phyloP scores from a whole-genome alignment of 805 yeast genomes.

The Hanseniaspora occidentalis region DNA sequence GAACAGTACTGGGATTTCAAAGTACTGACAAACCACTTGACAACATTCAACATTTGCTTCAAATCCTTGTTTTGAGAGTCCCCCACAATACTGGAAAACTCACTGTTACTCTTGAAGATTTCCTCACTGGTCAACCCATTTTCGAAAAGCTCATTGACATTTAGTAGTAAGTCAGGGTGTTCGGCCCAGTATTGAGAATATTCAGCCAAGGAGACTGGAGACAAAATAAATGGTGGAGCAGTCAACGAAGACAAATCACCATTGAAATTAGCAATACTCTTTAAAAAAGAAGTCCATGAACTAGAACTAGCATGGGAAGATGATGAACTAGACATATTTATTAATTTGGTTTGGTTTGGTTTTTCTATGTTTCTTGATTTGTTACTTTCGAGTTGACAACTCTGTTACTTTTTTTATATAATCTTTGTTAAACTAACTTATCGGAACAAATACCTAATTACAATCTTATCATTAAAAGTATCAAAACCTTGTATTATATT shows the following conservation, averaged over 20 bases:
- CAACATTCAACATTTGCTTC: slow-evolving; percentile 50
- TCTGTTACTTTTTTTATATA: no score
- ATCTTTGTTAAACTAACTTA: no score
- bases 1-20: slow-evolving; percentile 89
- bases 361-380: no score
- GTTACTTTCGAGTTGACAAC: no score
- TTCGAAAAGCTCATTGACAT: no score
- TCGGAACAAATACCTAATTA: no score
- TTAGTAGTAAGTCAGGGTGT: slow-evolving; percentile 69
- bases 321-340: no score
- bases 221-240: slow-evolving; percentile 93
- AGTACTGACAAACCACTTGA: slow-evolving; percentile 85
- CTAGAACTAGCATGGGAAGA: neutral
- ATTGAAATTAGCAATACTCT: slow-evolving; percentile 82
- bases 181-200: slow-evolving; percentile 96
- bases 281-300: slow-evolving; percentile 88
- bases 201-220: slow-evolving; percentile 80
- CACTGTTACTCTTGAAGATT: slow-evolving; percentile 26
- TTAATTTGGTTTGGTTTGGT: no score
- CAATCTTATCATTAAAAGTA: no score
- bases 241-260: slow-evolving; percentile 90
- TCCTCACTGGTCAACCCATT: slow-evolving; percentile 46
- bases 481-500: no score
- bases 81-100: slow-evolving; percentile 23
- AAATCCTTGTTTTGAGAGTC: slow-evolving; percentile 32